Percentiles rank a stretch among this genome's conserved stretches.
These are phyloP conservation scores for Alternaria arborescens DNA, from an alignment of 2,329 filamentous ascomycete genomes.

Conservation along the genomic window DNA sequence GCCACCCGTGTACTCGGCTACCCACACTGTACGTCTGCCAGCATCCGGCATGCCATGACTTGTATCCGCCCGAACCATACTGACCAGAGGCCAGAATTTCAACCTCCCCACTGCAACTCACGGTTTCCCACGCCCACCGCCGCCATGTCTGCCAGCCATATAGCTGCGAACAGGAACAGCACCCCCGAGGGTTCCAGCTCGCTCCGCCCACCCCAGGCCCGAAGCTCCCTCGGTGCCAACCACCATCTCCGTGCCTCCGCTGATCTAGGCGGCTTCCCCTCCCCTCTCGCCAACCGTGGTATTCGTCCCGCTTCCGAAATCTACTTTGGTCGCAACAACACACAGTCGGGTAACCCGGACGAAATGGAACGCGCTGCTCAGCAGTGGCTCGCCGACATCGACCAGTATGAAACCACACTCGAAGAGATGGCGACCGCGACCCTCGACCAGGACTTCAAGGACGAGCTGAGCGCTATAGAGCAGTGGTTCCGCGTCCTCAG, in stretches of 20 bases:
- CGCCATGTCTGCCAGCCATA: slow-evolving; percentile 59
- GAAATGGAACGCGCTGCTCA: slow-evolving; percentile 95
- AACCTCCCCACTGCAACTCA: background rate
- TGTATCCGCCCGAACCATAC: background rate
- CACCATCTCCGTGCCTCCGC: slow-evolving; percentile 93
- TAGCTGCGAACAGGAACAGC: slow-evolving; percentile 84
- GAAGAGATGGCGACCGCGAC: slow-evolving; percentile 99
- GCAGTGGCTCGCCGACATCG: slow-evolving; percentile 99
- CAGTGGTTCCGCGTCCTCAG: slow-evolving; percentile 99
- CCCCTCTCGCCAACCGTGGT: slow-evolving; percentile 73
- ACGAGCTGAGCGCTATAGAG: slow-evolving; percentile 97
- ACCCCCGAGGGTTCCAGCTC: slow-evolving; percentile 89
- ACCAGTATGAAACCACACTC: slow-evolving; percentile 97
- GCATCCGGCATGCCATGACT: background rate
- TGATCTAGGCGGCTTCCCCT: slow-evolving; percentile 88
- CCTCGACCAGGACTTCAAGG: slow-evolving; percentile 99
- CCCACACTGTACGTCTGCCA: slow-evolving; percentile 17
- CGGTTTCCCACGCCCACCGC: slow-evolving; percentile 3
- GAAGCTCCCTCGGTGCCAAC: slow-evolving; percentile 76
- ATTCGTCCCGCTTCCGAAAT: slow-evolving; percentile 96
- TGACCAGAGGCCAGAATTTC: slow-evolving; percentile 16
- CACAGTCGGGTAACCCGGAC: slow-evolving; percentile 73
- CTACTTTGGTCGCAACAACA: slow-evolving; percentile 78
- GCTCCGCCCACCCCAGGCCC: slow-evolving; percentile 81
- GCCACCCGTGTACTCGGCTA: slow-evolving; percentile 5